Base-by-base conservation (phyloP, 805 yeast genomes). In the Tanozyma kutaoensis region DNA sequence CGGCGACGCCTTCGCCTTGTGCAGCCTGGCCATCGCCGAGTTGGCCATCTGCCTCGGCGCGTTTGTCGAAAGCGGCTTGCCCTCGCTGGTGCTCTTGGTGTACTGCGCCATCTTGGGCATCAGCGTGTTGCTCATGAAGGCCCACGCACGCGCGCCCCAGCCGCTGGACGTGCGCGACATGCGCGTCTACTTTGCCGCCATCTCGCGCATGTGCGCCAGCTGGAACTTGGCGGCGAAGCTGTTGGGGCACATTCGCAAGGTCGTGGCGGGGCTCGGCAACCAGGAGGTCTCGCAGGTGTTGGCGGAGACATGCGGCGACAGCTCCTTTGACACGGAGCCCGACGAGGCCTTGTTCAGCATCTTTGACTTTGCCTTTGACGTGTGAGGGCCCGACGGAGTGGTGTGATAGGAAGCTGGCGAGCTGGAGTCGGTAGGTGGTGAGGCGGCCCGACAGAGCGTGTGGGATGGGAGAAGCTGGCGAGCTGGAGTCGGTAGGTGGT, bases 191-290 rank as follows among this genome's bases (percentile, higher is more conserved):
- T 31, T 32, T 24, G 22, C 26, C 10, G 24, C 37, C 2, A 34
- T 39, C 11, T 33, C 40, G 3, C 24, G 23, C 12, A 30, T 42
- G 7, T 29, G 40, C 14, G 24, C 28, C 11, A 30, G 31, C 17
- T 39, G 40, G 43, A 32, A 35, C 17, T 27, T 39, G 23, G 43
- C 43, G 13, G 33, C 38, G 7, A 34, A 36, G 21, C 32, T 39
- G 2, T 24, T 37, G 24, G 14, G 29, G 12, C 33, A 31, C 25
- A 37, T 37, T 16, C 25, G 26, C 22, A 33, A 28, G 17, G 35
- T 30, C 22, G 33, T 32, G 4, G 22, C 27, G 3, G 35, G 36
- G 5, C 17, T 33, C 8, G 23, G 26, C 12, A 24, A 28, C 11
- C 32, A 34, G 2, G 25, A 15, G 9, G 14, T 37, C 10, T 23